phyloP scores from a whole-genome alignment of 1,139 yeast species.

The Debaryomyces sp. region DNA sequence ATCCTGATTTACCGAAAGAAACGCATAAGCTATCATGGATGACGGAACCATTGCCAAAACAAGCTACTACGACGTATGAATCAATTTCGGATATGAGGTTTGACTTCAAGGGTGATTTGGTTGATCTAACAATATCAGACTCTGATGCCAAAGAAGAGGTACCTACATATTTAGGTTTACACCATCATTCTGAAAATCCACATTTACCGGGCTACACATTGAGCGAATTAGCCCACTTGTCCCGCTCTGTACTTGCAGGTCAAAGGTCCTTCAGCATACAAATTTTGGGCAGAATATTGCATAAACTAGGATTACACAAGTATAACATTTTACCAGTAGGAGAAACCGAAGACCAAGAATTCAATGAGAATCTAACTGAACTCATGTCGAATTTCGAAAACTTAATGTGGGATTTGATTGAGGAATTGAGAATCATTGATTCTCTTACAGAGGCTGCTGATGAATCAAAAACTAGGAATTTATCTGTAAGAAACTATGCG shows the following conservation, averaged over 20 bases:
- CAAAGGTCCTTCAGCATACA: conserved; percentile 88
- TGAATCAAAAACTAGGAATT: conserved; percentile 62
- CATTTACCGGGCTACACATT: conserved; percentile 91
- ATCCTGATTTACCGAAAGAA: conserved; percentile 86
- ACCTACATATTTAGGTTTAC: conserved; percentile 70
- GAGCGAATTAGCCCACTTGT: conserved; percentile 75
- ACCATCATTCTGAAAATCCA: conserved; percentile 90
- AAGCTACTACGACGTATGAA: conserved; percentile 53
- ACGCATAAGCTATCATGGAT: conserved; percentile 89
- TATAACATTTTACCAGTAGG: conserved; percentile 53
- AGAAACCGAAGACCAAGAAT: conserved; percentile 34
- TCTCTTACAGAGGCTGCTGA: conserved; percentile 74
- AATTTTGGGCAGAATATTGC: conserved; percentile 83
- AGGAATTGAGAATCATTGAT: conserved; percentile 67
- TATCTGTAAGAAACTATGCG: conserved; percentile 84
- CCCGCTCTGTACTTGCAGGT: conserved; percentile 78
- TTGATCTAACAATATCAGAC: conserved; percentile 51
- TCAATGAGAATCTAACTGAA: conserved; percentile 38
- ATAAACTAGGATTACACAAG: conserved; percentile 70
- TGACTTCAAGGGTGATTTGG: conserved; percentile 80
- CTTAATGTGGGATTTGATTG: conserved; percentile 76
- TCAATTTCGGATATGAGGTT: conserved; percentile 75
- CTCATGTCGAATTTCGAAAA: conserved; percentile 54
- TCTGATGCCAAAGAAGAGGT: conserved; percentile 38
- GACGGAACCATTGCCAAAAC: conserved; percentile 61